phyloP scores from a whole-genome alignment of 371 early-diverging fungal genomes.

The Blastocladiella emersonii region DNA sequence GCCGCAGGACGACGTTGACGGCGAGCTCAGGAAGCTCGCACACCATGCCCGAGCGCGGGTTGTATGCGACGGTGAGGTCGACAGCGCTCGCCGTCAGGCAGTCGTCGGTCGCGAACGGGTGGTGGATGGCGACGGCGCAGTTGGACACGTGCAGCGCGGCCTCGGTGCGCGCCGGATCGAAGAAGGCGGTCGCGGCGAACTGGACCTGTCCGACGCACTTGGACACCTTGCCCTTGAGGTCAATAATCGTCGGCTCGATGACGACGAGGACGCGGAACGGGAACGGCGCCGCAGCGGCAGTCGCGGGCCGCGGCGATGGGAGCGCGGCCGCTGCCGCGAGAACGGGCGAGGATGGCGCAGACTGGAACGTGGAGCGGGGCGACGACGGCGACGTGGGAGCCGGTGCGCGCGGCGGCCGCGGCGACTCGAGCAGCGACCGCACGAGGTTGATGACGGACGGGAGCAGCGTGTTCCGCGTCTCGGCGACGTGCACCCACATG shows the following conservation, averaged over 20 bases:
- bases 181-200: not conserved
- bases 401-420: not conserved
- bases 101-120: not conserved
- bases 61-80: not conserved
- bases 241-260: not conserved
- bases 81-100: not conserved
- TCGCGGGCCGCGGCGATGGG: not conserved
- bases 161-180: not conserved
- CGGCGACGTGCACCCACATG: not conserved
- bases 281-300: not conserved
- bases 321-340: too few species aligned
- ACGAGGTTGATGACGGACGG: not conserved
- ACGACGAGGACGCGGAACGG: not conserved
- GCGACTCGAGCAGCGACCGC: not conserved
- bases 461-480: not conserved
- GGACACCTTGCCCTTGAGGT: not conserved
- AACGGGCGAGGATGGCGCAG: too few species aligned
- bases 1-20: not conserved
- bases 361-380: too few species aligned
- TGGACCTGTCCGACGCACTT: not conserved
- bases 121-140: not conserved
- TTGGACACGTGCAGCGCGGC: not conserved
- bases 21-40: not conserved
- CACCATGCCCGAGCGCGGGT: not conserved
- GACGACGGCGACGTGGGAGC: too few species aligned